Conservation (phyloP, 768 basidiomycete genomes). For the Termitomyces sp. region DNA sequence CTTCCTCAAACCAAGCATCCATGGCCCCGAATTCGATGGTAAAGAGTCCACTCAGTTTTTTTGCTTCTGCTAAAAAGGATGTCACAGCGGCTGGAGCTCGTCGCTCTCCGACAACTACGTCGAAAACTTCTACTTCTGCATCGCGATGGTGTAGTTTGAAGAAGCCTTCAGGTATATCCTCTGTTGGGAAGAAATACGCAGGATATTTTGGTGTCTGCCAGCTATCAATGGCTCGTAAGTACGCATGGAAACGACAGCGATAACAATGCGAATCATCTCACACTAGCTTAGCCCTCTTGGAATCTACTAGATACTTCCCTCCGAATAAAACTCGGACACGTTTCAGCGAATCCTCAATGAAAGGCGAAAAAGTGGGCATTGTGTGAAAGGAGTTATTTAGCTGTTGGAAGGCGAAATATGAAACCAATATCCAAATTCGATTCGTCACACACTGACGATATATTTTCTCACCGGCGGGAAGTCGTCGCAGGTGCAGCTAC, state of each 20-base stretch:
- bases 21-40: constrained; percentile 43
- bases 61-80: constrained; percentile 19
- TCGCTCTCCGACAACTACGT: constrained; percentile 37
- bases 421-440: background rate
- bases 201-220: constrained; percentile 56
- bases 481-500: background rate
- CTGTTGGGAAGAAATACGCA: constrained; percentile 43
- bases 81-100: constrained; percentile 34
- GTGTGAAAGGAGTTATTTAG: background rate
- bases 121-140: constrained; percentile 32
- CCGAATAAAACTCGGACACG: constrained; percentile 50
- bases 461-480: background rate
- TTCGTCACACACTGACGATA: background rate
- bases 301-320: constrained; percentile 50
- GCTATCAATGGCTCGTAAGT: constrained; percentile 20
- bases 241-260: background rate
- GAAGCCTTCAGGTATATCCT: constrained; percentile 38
- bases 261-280: constrained; percentile 23
- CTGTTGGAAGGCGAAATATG: background rate
- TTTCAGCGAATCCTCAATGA: constrained; percentile 42
- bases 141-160: constrained; percentile 26
- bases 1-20: constrained; percentile 68
- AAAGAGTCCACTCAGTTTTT: constrained; percentile 37
- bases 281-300: constrained; percentile 53
- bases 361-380: constrained; percentile 32